Base-by-base conservation (phyloP, 164 flowering plant genomes). In the Cinnamomum micranthum region DNA sequence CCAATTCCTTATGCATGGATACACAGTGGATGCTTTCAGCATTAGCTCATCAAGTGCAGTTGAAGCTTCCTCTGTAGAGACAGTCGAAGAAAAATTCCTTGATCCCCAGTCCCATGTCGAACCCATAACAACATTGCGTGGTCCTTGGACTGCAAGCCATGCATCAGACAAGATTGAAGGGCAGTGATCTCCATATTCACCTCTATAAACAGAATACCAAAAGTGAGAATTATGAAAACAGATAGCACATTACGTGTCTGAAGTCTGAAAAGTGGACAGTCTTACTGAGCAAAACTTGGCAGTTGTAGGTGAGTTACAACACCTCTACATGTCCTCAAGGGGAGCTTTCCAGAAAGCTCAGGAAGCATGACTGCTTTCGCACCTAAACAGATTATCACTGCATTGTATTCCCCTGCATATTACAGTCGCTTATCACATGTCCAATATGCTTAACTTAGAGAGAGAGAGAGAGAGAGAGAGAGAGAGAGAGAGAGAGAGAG, bases 51-150 rank as follows among this genome's bases (percentile, higher is more conserved):
- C 77, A 12, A 93, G 84, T 23, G 97, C 92, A 50, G 55, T 72
- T 2, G 90, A 86, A 65, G 92, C 87, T 87, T 96, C 99, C 24
- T 88, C 88, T 20, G 68, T 75, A 11, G 91, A 80, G 52, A 90
- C 97, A 50, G 60, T 25, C 47, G 86, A 79, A 23, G 90, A 89
- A 67, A 79, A 87, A 72, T 96, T 86, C 78, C 83, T 86, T 19
- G 98, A 93, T 24, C 77, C 82, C 99, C 99, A 96, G 4, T 93
- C 93, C 98, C 98, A 92, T 76, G 99, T 96, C 35, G 99, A 90
- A n/a, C 99, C 99, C 86, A 96, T 64, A 73, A 80, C 77, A 62
- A 93, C 11, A 77, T 76, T 80, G 2, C 90, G 85, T 65, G 87
- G 84, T 5, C 94, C 97, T 65, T 88, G 97, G 62, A 89, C 74